Percentiles rank a stretch among this genome's conserved stretches.
Conservation (phyloP, 345 rosid species). For the Eucalyptus regnans region DNA sequence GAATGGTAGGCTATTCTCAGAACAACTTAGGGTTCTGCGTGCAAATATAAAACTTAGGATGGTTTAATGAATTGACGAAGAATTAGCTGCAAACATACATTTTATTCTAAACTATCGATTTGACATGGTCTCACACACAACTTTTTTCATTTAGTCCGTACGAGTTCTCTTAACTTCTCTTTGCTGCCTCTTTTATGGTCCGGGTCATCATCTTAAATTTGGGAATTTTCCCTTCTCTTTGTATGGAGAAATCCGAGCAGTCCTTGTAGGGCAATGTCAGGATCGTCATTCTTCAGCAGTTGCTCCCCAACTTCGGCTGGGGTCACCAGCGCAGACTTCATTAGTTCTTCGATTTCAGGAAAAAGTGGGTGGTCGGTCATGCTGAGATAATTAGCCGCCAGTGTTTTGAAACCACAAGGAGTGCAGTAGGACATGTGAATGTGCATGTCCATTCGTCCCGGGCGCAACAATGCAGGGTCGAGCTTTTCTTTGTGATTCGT, state of each 20-base stretch:
- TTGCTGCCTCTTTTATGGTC: background rate
- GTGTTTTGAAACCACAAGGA: conserved; percentile 10
- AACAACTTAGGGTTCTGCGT: background rate
- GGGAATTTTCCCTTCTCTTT: conserved; percentile 6
- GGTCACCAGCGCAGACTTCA: conserved; percentile 13
- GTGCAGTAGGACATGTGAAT: conserved; percentile 39
- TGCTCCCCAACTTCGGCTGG: conserved; percentile 49
- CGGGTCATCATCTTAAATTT: background rate
- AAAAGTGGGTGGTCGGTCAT: conserved; percentile 10
- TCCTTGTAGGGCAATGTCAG: background rate
- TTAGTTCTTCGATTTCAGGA: conserved; percentile 14
- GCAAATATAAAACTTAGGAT: background rate
- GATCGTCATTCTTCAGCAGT: conserved; percentile 20
- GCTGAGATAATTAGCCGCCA: conserved; percentile 25
- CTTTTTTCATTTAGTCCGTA: background rate
- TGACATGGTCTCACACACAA: background rate
- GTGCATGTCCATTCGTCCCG: conserved; percentile 42
- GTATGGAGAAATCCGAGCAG: conserved; percentile 9
- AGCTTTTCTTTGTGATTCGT: conserved; percentile 35
- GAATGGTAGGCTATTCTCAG: background rate
- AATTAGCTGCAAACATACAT: background rate
- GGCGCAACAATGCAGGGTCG: conserved; percentile 25
- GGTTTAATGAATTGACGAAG: background rate
- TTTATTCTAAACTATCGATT: background rate
- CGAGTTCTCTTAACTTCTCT: background rate